phyloP scores from a whole-genome alignment of 1,284 basidiomycete species.

The Caloboletus inedulis region DNA sequence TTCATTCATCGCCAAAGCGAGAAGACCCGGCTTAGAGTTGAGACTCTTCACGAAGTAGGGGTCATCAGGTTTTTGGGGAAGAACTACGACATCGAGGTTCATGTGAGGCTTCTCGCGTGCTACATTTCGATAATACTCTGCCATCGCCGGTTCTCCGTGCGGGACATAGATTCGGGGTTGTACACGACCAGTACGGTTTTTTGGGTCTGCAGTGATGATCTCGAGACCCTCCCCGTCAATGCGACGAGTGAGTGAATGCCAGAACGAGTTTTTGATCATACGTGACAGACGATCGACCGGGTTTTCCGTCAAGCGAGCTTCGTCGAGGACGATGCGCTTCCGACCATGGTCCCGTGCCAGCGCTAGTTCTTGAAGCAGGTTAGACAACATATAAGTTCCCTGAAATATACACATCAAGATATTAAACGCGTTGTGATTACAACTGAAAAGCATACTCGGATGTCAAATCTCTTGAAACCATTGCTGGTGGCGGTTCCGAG shows the following conservation, averaged over 20 bases:
- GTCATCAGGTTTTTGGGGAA: slow-evolving; percentile 84
- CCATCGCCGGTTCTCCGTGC: slow-evolving; percentile 88
- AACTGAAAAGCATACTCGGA: slow-evolving; percentile 60
- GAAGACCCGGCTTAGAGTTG: slow-evolving; percentile 90
- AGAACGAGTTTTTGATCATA: slow-evolving; percentile 98
- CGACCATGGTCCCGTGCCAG: slow-evolving; percentile 94
- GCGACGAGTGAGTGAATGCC: slow-evolving; percentile 93
- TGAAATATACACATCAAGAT: slow-evolving; percentile 32
- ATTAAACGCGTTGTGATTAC: neutral
- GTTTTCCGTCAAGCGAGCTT: slow-evolving; percentile 93
- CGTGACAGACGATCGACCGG: slow-evolving; percentile 95
- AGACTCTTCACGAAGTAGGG: slow-evolving; percentile 88
- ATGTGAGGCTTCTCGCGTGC: slow-evolving; percentile 85
- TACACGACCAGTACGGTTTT: slow-evolving; percentile 84
- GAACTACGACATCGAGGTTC: slow-evolving; percentile 85
- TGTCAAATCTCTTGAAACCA: slow-evolving; percentile 96
- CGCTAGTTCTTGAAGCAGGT: slow-evolving; percentile 97
- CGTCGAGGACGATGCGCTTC: slow-evolving; percentile 97
- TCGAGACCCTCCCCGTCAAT: slow-evolving; percentile 98
- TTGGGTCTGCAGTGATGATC: slow-evolving; percentile 95
- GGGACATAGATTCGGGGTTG: slow-evolving; percentile 96
- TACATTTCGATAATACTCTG: slow-evolving; percentile 85
- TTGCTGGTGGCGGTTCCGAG: slow-evolving; percentile 96
- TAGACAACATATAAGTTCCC: slow-evolving; percentile 99
- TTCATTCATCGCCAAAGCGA: slow-evolving; percentile 95